phyloP scores from a whole-genome alignment of 805 yeast genomes.

The Pichia californica region DNA sequence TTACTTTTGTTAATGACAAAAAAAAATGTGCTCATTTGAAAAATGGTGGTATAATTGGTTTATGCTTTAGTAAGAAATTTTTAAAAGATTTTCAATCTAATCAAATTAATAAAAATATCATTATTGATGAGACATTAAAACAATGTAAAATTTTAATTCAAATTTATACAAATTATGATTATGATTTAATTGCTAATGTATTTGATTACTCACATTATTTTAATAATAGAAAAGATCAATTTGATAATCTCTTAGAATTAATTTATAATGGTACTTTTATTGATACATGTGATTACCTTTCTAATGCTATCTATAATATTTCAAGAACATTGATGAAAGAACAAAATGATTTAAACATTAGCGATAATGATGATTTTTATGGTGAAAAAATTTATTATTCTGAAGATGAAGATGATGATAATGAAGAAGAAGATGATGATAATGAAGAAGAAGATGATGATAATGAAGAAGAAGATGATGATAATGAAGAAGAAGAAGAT shows the following conservation, averaged over 20 bases:
- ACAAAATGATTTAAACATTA: background rate
- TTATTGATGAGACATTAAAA: background rate
- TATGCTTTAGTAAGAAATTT: background rate
- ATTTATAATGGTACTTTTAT: background rate
- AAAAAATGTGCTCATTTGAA: background rate
- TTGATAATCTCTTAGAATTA: background rate
- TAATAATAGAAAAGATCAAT: background rate
- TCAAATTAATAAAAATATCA: background rate
- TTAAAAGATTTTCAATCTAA: background rate
- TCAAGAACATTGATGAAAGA: background rate
- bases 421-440: background rate
- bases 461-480: background rate
- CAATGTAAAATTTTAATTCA: slow-evolving; percentile 3
- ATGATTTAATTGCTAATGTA: background rate
- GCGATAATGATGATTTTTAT: background rate
- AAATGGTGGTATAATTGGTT: slow-evolving; percentile 4
- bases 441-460: background rate
- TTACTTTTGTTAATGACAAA: background rate
- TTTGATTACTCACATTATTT: background rate
- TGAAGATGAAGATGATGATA: background rate
- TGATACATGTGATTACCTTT: background rate
- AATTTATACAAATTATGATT: background rate
- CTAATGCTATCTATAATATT: background rate
- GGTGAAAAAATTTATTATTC: background rate
- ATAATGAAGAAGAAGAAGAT: background rate